phyloP scores from a whole-genome alignment of 2,329 filamentous ascomycete species.

The Alternaria infectoria region DNA sequence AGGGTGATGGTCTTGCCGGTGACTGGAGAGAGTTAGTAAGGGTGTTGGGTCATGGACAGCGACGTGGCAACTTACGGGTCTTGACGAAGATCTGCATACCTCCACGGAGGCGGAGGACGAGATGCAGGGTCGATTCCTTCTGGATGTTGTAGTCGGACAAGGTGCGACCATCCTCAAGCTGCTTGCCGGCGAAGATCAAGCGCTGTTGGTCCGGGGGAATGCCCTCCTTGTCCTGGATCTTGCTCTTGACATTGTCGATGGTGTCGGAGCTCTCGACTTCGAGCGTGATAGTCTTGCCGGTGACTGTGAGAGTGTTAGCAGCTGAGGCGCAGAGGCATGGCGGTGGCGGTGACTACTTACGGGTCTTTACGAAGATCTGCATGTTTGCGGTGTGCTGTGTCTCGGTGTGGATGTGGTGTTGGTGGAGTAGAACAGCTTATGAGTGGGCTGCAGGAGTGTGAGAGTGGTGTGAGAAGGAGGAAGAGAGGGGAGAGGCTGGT shows the following conservation, averaged over 20 bases:
- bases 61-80: constrained; percentile 50
- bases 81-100: constrained; percentile 70
- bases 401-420: constrained; percentile 22
- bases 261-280: constrained; percentile 79
- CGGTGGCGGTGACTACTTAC: constrained; percentile 62
- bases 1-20: constrained; percentile 63
- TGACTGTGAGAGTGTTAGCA: constrained; percentile 58
- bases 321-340: constrained; percentile 14
- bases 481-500: constrained; percentile 24
- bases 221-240: constrained; percentile 98
- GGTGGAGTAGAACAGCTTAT: constrained; percentile 11
- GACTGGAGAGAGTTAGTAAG: constrained; percentile 52
- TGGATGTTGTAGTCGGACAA: constrained; percentile 95
- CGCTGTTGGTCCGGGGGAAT: constrained; percentile 98
- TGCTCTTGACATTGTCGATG: constrained; percentile 95
- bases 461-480: constrained; percentile 25
- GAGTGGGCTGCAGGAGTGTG: constrained; percentile 10
- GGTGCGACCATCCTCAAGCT: constrained; percentile 93
- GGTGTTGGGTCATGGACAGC: constrained; percentile 34
- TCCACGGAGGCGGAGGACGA: constrained; percentile 75
- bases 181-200: constrained; percentile 95
- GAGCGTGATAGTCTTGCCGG: constrained; percentile 71
- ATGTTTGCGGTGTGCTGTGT: constrained; percentile 74
- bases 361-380: constrained; percentile 99
- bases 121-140: constrained; percentile 76